phyloP scores from a whole-genome alignment of 2,329 filamentous ascomycete species.

The Coniochaeta prunicola region DNA sequence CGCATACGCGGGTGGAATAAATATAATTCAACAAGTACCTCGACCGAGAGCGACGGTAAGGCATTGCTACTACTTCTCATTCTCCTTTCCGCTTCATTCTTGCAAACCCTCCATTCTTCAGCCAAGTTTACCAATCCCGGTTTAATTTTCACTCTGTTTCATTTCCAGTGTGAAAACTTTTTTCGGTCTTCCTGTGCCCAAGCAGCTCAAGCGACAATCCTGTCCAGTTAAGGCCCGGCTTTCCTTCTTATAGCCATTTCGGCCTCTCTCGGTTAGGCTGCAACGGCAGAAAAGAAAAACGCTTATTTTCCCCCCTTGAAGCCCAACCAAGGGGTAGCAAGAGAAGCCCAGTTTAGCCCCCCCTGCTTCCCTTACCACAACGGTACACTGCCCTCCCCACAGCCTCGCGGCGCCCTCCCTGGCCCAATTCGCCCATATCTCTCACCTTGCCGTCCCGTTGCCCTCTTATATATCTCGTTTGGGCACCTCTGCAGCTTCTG shows the following conservation, averaged over 20 bases:
- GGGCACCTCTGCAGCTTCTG: constrained; percentile 23
- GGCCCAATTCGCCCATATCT: constrained; percentile 14
- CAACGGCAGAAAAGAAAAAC: constrained; percentile 4
- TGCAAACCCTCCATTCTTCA: too few relatives aligned
- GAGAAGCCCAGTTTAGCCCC: constrained; percentile 6
- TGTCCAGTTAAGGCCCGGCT: constrained; percentile 3
- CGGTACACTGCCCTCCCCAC: constrained; percentile 10
- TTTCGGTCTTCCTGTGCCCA: not conserved
- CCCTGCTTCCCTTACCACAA: constrained; percentile 7
- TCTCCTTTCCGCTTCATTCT: not conserved
- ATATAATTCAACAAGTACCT: not conserved
- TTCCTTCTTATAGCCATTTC: constrained; percentile 5
- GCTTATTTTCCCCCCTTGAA: constrained; percentile 1
- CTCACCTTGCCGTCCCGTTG: constrained; percentile 11
- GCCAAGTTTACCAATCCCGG: not conserved
- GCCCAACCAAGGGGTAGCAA: constrained; percentile 1
- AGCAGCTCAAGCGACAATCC: constrained; percentile 3
- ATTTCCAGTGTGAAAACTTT: not conserved
- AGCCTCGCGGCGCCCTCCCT: constrained; percentile 13
- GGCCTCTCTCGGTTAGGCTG: constrained; percentile 10
- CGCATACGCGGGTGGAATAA: not conserved
- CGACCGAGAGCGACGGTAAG: not conserved
- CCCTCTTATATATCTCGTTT: constrained; percentile 18
- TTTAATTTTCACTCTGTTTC: not conserved
- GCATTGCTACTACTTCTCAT: not conserved